Base-by-base conservation (phyloP, 371 early-diverging fungal species). In the Mucor ambiguus region DNA sequence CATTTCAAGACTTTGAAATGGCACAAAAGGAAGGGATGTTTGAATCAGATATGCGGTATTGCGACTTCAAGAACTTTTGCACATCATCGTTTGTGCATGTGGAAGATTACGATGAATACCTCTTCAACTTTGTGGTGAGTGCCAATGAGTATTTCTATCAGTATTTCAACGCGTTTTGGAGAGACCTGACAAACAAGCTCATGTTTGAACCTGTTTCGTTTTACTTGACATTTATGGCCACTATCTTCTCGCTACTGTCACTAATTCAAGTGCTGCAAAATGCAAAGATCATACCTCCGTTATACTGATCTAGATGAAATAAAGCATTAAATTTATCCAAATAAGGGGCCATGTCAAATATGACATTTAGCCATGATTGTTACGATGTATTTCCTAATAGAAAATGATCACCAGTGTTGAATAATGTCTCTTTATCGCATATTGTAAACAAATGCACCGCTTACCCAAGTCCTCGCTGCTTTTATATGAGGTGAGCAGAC, bases 171-270 rank as follows among this genome's bases (percentile, higher is more conserved):
- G 58, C 58, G 20, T 58, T 58, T 10, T 58, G 58, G 58, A 58
- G 58, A 18, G 58, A 58, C 24, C 16, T 58, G 3, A 38, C 38
- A 38, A 38, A 58, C 58, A 58, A 58, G 41, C 38, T 58, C 26
- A 58, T 58, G 58, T 58, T 58, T 58, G 58, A 58, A 12, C 58
- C 58, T 24, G 58, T 58, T 9, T 12, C 58, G 12, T 58, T 58
- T 24, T 58, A 58, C 22, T 26, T 58, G 58, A 58, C 58, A 14
- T 38, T 38, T 2, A 58, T 58, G 58, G 58, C 58, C 10, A 58
- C 58, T 41, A 16, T 58, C 38, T 58, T 58, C 14, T 58, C 58
- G 11, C 18, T 58, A n/a, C 38, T 33, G 24, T 58, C 58, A 4
- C 37, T 58, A 6, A 58, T 58, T 20, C 58, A 58, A 37, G 58